Conservation (phyloP, 176 grass and related monocot species). For the Zizania latifolia region DNA sequence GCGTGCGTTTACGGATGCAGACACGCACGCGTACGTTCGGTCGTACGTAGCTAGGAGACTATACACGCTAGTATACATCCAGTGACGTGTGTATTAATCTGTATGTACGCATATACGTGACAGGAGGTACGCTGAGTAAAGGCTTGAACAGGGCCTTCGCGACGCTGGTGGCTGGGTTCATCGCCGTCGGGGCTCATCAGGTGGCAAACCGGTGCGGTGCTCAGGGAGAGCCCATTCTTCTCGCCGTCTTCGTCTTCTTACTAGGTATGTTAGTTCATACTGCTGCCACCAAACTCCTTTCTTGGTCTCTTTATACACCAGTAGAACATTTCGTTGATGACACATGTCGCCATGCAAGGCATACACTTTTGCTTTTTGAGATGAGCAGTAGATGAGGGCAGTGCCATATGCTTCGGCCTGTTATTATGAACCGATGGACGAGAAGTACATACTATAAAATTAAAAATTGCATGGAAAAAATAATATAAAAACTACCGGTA, state of each 20-base stretch:
- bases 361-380: too few species aligned
- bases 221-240: slow-evolving; percentile 63
- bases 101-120: neutral
- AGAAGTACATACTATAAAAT: too few species aligned
- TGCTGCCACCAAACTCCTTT: too few species aligned
- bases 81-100: neutral
- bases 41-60: neutral
- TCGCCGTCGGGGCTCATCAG: slow-evolving; percentile 72
- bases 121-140: slow-evolving; percentile 75
- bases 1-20: too few species aligned
- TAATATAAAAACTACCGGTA: too few species aligned
- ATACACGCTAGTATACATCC: neutral
- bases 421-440: too few species aligned
- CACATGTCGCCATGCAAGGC: neutral
- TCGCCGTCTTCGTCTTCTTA: slow-evolving; percentile 69
- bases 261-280: slow-evolving; percentile 33
- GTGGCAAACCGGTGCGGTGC: slow-evolving; percentile 43
- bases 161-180: slow-evolving; percentile 52
- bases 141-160: slow-evolving; percentile 63
- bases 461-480: too few species aligned
- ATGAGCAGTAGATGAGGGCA: too few species aligned
- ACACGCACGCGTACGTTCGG: neutral
- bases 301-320: neutral
- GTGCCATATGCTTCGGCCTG: too few species aligned
- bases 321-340: neutral